phyloP scores from a whole-genome alignment of 768 basidiomycete species.

The Gyrodon lividus region DNA sequence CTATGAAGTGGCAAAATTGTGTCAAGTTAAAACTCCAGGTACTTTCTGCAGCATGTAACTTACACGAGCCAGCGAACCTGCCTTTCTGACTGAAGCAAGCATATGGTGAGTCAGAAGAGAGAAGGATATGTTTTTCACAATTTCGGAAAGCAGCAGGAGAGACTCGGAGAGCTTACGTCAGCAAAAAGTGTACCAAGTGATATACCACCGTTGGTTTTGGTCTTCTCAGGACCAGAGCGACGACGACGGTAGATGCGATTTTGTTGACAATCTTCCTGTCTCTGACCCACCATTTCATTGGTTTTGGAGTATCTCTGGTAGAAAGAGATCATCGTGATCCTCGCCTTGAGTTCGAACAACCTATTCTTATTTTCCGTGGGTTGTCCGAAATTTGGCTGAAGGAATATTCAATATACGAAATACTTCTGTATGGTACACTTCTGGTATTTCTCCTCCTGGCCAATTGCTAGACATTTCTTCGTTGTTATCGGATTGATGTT shows the following conservation, averaged over 20 bases:
- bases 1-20: constrained; percentile 32
- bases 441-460: background rate
- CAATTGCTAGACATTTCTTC: constrained; percentile 1
- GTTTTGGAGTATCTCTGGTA: constrained; percentile 60
- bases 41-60: constrained; percentile 8
- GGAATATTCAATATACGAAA: constrained; percentile 61
- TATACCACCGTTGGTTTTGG: constrained; percentile 6
- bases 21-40: background rate
- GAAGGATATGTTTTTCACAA: constrained; percentile 9
- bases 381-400: constrained; percentile 79
- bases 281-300: constrained; percentile 53
- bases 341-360: constrained; percentile 81
- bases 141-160: constrained; percentile 11
- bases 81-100: constrained; percentile 68
- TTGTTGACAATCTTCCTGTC: constrained; percentile 55
- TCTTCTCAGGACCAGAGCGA: constrained; percentile 53
- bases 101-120: constrained; percentile 41
- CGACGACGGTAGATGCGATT: constrained; percentile 69
- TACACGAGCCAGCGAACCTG: constrained; percentile 64
- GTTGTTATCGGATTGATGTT: constrained; percentile 14
- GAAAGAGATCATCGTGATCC: constrained; percentile 42
- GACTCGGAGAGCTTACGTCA: constrained; percentile 40
- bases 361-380: constrained; percentile 45
- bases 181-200: constrained; percentile 31
- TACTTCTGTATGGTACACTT: constrained; percentile 5